Percentiles rank a stretch among this genome's conserved stretches.
Conservation (phyloP, 495 filamentous ascomycete species). For the Aspergillus nanangensis region DNA sequence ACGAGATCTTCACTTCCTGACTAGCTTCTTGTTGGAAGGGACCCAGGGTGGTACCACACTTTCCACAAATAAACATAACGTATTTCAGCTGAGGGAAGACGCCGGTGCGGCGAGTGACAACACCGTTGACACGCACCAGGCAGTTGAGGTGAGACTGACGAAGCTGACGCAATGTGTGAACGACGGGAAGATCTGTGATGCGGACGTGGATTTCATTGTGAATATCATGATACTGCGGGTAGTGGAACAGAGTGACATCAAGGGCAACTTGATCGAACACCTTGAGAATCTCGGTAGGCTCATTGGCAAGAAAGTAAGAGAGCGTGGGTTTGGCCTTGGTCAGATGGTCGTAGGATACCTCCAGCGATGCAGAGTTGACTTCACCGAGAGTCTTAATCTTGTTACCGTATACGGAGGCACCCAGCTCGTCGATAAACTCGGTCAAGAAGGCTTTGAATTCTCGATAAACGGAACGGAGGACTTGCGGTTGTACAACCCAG, state of each 20-base stretch:
- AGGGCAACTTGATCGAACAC: conserved; percentile 97
- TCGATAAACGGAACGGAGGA: conserved; percentile 86
- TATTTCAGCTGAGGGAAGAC: conserved; percentile 99
- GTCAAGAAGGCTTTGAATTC: conserved; percentile 98
- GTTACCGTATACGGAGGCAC: conserved; percentile 89
- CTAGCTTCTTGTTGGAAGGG: conserved; percentile 97
- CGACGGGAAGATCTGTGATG: conserved; percentile 88
- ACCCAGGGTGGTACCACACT: conserved; percentile 87
- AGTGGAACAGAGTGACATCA: conserved; percentile 90
- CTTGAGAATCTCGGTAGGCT: conserved; percentile 87
- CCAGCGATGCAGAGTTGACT: conserved; percentile 90
- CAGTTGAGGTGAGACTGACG: conserved; percentile 97
- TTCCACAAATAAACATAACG: conserved; percentile 93
- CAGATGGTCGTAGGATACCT: conserved; percentile 93
- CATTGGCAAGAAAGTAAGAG: conserved; percentile 96
- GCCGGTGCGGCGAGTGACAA: conserved; percentile 92
- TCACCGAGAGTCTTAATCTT: conserved; percentile 92
- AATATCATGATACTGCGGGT: conserved; percentile 96
- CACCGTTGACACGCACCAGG: conserved; percentile 88
- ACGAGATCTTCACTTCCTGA: conserved; percentile 91
- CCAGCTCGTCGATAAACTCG: conserved; percentile 84
- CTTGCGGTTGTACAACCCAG: conserved; percentile 87
- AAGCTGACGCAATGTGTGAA: conserved; percentile 94
- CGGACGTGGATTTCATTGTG: conserved; percentile 98
- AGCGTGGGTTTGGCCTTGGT: conserved; percentile 86